These are phyloP conservation scores for Candolleomyces eurysporus DNA, from an alignment of 768 basidiomycete genomes.

Conservation along the genomic window DNA sequence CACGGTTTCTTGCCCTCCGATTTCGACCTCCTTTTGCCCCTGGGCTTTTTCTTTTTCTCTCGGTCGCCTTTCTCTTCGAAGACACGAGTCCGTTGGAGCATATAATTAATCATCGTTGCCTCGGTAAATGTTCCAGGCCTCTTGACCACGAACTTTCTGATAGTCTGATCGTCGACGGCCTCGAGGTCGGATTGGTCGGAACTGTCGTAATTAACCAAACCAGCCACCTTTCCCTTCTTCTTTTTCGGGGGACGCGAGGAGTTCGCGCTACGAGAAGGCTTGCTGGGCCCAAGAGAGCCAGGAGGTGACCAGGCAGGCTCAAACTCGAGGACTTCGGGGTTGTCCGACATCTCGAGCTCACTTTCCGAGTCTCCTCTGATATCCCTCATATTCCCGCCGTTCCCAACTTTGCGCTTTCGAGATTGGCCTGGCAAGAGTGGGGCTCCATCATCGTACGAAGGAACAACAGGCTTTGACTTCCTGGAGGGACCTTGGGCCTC, in stretches of 20 bases:
- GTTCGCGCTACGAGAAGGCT: background rate
- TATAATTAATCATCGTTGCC: constrained; percentile 62
- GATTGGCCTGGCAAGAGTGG: constrained; percentile 54
- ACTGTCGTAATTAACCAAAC: background rate
- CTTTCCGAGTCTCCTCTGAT: constrained; percentile 68
- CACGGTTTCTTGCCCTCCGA: constrained; percentile 15
- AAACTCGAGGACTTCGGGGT: constrained; percentile 8
- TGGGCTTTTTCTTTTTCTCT: background rate
- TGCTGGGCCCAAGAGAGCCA: background rate
- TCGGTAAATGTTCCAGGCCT: background rate
- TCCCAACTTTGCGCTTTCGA: constrained; percentile 33
- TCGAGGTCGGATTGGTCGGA: constrained; percentile 10
- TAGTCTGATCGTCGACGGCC: constrained; percentile 7
- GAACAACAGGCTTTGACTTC: background rate
- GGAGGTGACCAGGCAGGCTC: background rate
- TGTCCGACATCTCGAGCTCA: constrained; percentile 20
- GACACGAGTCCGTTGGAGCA: constrained; percentile 50
- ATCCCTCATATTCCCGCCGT: constrained; percentile 30
- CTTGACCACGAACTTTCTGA: constrained; percentile 1
- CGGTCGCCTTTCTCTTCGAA: constrained; percentile 9
- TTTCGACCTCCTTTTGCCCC: background rate
- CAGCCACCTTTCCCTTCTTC: background rate
- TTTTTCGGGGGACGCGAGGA: background rate
- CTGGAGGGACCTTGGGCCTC: background rate
- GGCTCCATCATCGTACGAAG: constrained; percentile 21